Conservation (phyloP, 495 filamentous ascomycete species). For the Annulohypoxylon bovei region DNA sequence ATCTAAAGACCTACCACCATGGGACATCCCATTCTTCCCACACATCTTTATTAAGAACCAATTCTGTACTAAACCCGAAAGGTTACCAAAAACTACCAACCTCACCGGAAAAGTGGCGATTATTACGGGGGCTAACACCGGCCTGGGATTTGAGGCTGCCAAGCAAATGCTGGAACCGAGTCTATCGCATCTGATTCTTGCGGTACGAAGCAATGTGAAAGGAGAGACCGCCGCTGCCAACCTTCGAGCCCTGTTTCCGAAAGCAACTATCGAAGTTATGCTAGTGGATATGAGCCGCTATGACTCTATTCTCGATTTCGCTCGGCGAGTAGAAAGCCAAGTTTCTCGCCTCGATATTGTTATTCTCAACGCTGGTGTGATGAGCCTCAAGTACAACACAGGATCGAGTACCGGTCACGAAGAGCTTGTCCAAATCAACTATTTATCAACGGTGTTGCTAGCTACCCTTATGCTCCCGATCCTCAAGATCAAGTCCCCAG, state of each 20-base stretch:
- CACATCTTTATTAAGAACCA: slow-evolving; percentile 46
- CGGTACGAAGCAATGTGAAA: slow-evolving; percentile 59
- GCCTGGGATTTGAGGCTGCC: slow-evolving; percentile 59
- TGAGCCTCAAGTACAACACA: slow-evolving; percentile 44
- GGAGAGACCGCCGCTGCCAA: slow-evolving; percentile 56
- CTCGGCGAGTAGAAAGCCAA: slow-evolving; percentile 44
- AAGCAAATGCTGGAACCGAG: slow-evolving; percentile 58
- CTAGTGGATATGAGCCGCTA: slow-evolving; percentile 61
- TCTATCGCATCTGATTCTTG: slow-evolving; percentile 63
- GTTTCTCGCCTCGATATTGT: slow-evolving; percentile 58
- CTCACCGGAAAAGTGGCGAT: slow-evolving; percentile 54
- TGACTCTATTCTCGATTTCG: slow-evolving; percentile 58
- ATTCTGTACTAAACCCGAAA: slow-evolving; percentile 44
- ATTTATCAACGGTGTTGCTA: slow-evolving; percentile 60
- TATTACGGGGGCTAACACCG: slow-evolving; percentile 61
- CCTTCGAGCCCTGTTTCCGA: slow-evolving; percentile 47
- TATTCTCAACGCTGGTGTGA: slow-evolving; percentile 64
- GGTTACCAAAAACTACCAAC: slow-evolving; percentile 36
- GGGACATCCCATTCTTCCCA: slow-evolving; percentile 24
- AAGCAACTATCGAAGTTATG: slow-evolving; percentile 63
- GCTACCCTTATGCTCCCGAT: slow-evolving; percentile 60
- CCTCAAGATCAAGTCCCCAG: slow-evolving; percentile 51
- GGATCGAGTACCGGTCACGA: slow-evolving; percentile 59
- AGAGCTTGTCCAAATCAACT: slow-evolving; percentile 57
- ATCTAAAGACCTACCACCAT: slow-evolving; percentile 28